Percentiles rank a stretch among this genome's conserved stretches.
Evolutionary conservation across 768 basidiomycete species (phyloP).

Genomic region (Jaapia argillacea): DNA sequence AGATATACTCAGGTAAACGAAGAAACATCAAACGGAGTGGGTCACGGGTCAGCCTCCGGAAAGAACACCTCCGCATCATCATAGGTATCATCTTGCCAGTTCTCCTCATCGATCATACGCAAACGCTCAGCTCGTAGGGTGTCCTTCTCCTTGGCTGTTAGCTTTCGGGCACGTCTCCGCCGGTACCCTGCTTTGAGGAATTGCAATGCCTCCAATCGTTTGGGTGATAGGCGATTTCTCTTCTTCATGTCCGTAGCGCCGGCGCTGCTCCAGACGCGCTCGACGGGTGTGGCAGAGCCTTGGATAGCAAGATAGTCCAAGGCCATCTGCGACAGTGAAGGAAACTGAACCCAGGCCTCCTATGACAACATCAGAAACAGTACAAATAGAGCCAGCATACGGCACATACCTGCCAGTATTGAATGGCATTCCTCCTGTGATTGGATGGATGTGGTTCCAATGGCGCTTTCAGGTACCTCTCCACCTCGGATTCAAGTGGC

Average conservation of each 20-base stretch:
- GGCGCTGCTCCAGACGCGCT: background rate
- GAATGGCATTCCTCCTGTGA: slow-evolving; percentile 2
- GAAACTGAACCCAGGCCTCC: background rate
- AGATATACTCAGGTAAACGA: too few relatives aligned
- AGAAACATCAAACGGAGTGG: too few relatives aligned
- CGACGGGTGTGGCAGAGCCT: background rate
- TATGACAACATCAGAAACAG: background rate
- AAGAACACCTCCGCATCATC: too few relatives aligned
- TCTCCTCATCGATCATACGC: background rate
- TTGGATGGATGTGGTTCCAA: too few relatives aligned
- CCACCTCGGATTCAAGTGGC: too few relatives aligned
- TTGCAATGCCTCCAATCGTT: background rate
- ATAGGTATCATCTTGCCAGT: too few relatives aligned
- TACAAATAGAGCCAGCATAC: background rate
- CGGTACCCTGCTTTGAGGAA: background rate
- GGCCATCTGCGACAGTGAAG: background rate
- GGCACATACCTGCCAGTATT: background rate
- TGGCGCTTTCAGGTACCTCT: too few relatives aligned
- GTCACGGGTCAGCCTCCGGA: too few relatives aligned
- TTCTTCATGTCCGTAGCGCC: background rate
- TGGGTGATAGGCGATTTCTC: background rate
- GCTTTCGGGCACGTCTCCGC: too few relatives aligned
- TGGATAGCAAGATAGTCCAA: background rate
- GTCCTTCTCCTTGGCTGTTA: background rate
- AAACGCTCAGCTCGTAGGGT: background rate